A percentile compares a stretch with the other conserved stretches of the same genome.
Conservation (phyloP, 225 moss, liverwort and hornwort species). For the Bryum argenteum region DNA sequence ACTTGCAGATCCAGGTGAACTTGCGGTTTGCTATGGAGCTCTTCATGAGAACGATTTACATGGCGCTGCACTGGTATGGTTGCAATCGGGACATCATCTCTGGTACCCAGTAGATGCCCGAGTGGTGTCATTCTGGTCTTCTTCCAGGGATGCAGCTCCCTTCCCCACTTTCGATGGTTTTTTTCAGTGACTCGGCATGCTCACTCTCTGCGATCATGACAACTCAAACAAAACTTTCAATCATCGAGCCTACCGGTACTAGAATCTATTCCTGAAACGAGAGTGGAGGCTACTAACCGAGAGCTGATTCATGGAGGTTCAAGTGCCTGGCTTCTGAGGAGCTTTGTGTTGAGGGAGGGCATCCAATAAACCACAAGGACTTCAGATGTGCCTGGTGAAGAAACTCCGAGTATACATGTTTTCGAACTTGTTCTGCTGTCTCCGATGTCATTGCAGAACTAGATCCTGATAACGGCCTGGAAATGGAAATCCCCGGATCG, state of each 20-base stretch:
- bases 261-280: background rate
- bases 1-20: slow-evolving; percentile 33
- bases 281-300: slow-evolving; percentile 25
- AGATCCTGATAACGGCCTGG: slow-evolving; percentile 16
- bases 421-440: slow-evolving; percentile 35
- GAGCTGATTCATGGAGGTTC: background rate
- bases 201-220: slow-evolving; percentile 31
- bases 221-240: background rate
- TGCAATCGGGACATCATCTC: slow-evolving; percentile 23
- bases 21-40: slow-evolving; percentile 11
- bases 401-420: slow-evolving; percentile 43
- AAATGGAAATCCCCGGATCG: slow-evolving; percentile 16
- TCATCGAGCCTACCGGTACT: no score
- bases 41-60: slow-evolving; percentile 22
- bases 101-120: slow-evolving; percentile 26
- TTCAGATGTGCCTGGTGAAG: slow-evolving; percentile 56
- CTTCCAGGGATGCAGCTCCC: slow-evolving; percentile 40
- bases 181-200: slow-evolving; percentile 30
- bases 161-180: slow-evolving; percentile 33
- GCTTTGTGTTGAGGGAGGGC: slow-evolving; percentile 22
- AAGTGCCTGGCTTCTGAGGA: slow-evolving; percentile 29
- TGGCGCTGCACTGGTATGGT: slow-evolving; percentile 27
- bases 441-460: slow-evolving; percentile 39
- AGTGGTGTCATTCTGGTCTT: slow-evolving; percentile 43
- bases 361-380: slow-evolving; percentile 48